Evolutionary conservation across 805 yeast genomes (phyloP).

Genomic region (Barnettozyma pratensis): DNA sequence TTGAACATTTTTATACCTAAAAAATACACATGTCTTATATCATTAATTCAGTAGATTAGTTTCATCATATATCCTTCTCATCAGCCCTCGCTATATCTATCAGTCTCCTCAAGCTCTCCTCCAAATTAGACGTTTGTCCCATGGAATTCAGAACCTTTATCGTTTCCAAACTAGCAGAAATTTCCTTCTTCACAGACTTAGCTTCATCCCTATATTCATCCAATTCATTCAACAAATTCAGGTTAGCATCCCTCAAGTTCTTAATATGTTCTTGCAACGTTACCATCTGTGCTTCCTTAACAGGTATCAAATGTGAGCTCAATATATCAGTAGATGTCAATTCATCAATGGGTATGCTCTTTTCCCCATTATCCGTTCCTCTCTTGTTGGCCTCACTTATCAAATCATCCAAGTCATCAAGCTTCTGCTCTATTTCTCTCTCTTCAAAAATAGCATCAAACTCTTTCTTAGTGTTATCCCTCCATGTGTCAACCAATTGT

Average conservation of each 20-base stretch:
- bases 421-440: constrained; percentile 33
- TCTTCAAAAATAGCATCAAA: constrained; percentile 48
- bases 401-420: constrained; percentile 41
- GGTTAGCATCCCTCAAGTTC: constrained; percentile 9
- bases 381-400: constrained; percentile 31
- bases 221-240: constrained; percentile 11
- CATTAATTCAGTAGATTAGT: not conserved
- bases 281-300: constrained; percentile 17
- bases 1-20: not conserved
- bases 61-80: not conserved
- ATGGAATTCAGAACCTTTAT: constrained; percentile 11
- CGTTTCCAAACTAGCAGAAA: constrained; percentile 4
- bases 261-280: constrained; percentile 14
- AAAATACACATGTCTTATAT: too few species aligned
- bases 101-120: constrained; percentile 8
- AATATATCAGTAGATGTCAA: constrained; percentile 17
- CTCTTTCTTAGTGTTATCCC: constrained; percentile 36
- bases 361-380: not conserved
- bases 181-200: constrained; percentile 4
- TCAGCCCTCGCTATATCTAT: constrained; percentile 7
- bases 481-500: constrained; percentile 46
- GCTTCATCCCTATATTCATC: constrained; percentile 12
- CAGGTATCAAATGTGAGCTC: constrained; percentile 21
- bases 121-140: constrained; percentile 8
- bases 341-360: constrained; percentile 15